Evolutionary conservation across 169 alveolate genomes (phyloP), one percentile per base, ranked within the genome.

Genomic region (Pseudocohnilembus persalinus): DNA sequence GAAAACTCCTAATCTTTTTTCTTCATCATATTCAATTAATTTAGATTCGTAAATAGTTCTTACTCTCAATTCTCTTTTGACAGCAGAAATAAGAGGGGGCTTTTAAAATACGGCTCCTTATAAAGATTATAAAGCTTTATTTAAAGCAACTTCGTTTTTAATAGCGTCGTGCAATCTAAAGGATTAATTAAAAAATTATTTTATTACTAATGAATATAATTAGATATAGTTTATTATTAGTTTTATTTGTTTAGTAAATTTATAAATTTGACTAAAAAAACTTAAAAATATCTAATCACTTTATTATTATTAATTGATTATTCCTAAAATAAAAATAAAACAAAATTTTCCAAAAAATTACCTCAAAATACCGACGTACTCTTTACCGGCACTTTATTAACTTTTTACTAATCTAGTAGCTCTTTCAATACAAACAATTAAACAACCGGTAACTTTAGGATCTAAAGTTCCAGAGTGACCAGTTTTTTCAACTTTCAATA

Each of bases 401-500:
- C 99, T 98, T 93, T 99, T 99, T 29, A 98, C 99, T 33, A 99
- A 97, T 78, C 99, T 95, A 29, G 99, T 99, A 33, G 99, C 99
- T 76, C 99, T 95, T 92, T 99, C 98, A 81, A 99, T 85, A 93
- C 99, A 99, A 35, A 99, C 99, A 29, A 99, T 96, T 84, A 99
- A 95, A 85, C 99, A 99, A 28, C 99, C 99, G 27, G 99, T 98
- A 65, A 99, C 99, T 93, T 99, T 99, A 20, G 99, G 99, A 91
- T 99, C 99, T 75, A 99, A 95, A n/a, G 99, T 99, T 73, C 99
- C 99, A 87, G 99, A 94, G 94, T 99, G 99, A 29, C 99, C 99
- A 30, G 99, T 99, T 96, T 99, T 99, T 90, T 99, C 99, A 82
- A 99, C 98, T 86, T 99, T 97, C 91, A 99, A 95, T 77, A 99